Evolutionary conservation across 352 stramenopile species (phyloP), one percentile per base, ranked within the genome.

Genomic region (Pythium rhizo-oryzae): DNA sequence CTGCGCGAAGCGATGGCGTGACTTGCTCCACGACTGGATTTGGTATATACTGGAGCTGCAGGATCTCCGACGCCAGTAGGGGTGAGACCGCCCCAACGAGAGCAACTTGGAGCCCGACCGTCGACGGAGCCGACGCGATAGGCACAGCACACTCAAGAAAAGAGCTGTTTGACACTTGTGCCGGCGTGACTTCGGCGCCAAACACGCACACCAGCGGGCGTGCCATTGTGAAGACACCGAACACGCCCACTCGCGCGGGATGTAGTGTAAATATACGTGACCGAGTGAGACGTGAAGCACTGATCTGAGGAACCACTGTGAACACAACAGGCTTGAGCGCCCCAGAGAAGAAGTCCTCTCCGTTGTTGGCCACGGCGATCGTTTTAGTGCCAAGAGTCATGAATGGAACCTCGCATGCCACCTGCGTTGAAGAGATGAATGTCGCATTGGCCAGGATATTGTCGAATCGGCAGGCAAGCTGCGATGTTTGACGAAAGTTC

Each of bases 321-420:
- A 69, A 71, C 0, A 41, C 39, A 6, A 71, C 52, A 30, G 51
- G 35, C 37, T 65, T 16, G 4, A 54, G 19, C 5, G 47, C 50
- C 25, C 58, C 62, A 0, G 58, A 63, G 23, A 55, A 52, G 54
- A 82, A 91, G 33, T 93, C 81, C 4, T 76, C 25, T 6, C 84
- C 82, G 39, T 93, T 91, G 60, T 89, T 91, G 0, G 84, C 75
- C 23, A 91, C 56, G 25, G 65, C 72, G 12, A 93, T 66, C 13
- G 46, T 54, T 37, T 82, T 85, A 8, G 33, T 47, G 19, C 84
- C 84, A 4, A 81, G 46, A 1, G 62, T 59, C 35, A 77, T 80
- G 46, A 80, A 86, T 28, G 84, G 84, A 16, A 90, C 71, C 0
- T 77, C 52, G 23, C 84, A 93, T 21, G 90, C 82, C 15, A 93